phyloP scores from a whole-genome alignment of 2,329 filamentous ascomycete genomes.

The Paraphaeosphaeria sporulosa region DNA sequence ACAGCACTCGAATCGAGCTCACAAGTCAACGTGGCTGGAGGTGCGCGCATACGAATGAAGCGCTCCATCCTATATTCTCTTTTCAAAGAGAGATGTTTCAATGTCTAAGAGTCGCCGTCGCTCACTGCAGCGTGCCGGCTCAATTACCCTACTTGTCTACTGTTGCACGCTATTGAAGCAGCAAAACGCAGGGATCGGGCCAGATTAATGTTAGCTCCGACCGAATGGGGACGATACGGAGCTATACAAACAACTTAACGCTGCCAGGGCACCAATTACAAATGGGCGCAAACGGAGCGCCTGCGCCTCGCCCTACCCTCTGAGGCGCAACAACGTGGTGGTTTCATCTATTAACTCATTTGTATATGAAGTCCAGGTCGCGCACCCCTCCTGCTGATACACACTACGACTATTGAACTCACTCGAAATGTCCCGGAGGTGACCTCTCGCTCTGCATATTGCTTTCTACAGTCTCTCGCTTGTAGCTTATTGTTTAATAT shows the following conservation, averaged over 20 bases:
- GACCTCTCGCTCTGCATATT: background rate
- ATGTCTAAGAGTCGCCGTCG: background rate
- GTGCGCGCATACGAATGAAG: background rate
- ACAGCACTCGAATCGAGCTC: background rate
- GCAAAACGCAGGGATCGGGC: conserved; percentile 14
- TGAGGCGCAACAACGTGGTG: conserved; percentile 1
- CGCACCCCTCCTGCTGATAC: background rate
- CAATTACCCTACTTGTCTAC: background rate
- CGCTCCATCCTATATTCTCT: background rate
- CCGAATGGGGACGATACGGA: conserved; percentile 12
- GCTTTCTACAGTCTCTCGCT: background rate
- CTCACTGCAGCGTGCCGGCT: background rate
- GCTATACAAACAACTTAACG: conserved; percentile 3
- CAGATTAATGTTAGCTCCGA: conserved; percentile 7
- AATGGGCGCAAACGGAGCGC: conserved; percentile 7
- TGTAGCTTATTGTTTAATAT: conserved; percentile 8
- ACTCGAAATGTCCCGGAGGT: conserved; percentile 9
- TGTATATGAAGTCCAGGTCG: conserved; percentile 11
- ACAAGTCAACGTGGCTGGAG: background rate
- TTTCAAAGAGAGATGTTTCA: background rate
- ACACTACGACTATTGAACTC: background rate
- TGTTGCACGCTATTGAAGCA: conserved; percentile 11
- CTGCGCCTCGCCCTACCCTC: conserved; percentile 15
- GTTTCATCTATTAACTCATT: background rate
- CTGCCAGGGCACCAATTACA: conserved; percentile 12